Conservation (phyloP, 352 stramenopile genomes). For the Globisporangium paroecandrum region DNA sequence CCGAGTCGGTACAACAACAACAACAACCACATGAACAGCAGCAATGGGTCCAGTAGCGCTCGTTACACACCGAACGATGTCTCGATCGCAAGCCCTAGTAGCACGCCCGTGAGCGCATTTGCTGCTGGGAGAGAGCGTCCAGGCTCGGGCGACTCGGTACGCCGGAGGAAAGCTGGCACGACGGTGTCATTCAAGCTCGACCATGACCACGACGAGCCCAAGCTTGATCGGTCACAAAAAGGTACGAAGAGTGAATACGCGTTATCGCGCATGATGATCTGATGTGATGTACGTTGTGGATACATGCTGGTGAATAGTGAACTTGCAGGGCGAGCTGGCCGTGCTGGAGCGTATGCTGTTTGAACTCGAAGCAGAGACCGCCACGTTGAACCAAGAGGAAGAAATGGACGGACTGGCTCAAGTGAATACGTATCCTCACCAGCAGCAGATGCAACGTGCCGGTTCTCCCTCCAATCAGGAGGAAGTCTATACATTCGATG, state of each 20-base stretch:
- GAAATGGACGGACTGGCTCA: background rate
- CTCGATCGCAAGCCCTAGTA: background rate
- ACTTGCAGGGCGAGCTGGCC: conserved; percentile 33
- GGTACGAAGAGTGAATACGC: background rate
- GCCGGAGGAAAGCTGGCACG: conserved; percentile 20
- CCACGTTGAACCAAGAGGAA: conserved; percentile 12
- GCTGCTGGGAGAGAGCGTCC: background rate
- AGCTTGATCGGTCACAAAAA: conserved; percentile 10
- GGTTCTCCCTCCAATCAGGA: background rate
- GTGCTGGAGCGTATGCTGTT: conserved; percentile 40
- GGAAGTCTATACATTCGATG: background rate
- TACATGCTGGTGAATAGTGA: conserved; percentile 8
- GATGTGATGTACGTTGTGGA: background rate
- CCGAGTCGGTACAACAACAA: conserved; percentile 4
- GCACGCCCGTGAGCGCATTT: background rate
- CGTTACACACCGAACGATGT: conserved; percentile 10
- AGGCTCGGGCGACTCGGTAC: conserved; percentile 9
- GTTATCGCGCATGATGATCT: background rate
- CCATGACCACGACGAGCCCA: conserved; percentile 18
- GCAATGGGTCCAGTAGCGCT: background rate
- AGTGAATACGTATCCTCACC: background rate
- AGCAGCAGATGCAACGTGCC: conserved; percentile 6
- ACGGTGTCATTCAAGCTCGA: conserved; percentile 32
- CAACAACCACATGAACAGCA: background rate
- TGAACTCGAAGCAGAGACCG: conserved; percentile 37